Evolutionary conservation across 139 green algal genomes (phyloP).

Genomic region (Volvox reticuliferus): DNA sequence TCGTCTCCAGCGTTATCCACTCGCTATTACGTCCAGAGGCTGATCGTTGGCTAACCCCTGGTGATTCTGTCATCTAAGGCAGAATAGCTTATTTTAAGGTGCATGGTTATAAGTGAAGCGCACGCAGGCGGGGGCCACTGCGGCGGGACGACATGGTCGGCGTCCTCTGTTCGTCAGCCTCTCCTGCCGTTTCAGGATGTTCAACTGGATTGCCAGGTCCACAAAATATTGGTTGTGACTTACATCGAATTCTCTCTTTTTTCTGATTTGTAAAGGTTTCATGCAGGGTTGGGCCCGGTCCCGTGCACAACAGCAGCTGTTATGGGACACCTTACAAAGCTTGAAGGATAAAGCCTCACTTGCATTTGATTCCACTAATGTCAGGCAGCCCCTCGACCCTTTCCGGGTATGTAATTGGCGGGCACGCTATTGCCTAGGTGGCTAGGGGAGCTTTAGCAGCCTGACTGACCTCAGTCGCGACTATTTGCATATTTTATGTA

Average conservation of each 20-base stretch:
- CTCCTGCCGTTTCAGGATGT: constrained; percentile 11
- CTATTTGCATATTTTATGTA: no score
- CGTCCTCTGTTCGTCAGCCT: not conserved
- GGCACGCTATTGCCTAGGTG: not conserved
- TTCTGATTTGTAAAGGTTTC: not conserved
- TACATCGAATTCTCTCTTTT: not conserved
- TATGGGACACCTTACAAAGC: not conserved
- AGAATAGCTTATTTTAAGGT: not conserved
- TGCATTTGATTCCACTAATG: not conserved
- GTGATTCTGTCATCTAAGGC: not conserved
- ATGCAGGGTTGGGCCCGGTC: not conserved
- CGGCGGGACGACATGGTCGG: constrained; percentile 9
- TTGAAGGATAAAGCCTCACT: not conserved
- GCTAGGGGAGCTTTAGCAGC: no score
- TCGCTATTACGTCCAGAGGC: no score
- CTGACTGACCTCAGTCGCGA: no score
- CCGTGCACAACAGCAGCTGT: constrained; percentile 11
- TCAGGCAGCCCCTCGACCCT: not conserved
- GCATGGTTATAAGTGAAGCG: constrained; percentile 15
- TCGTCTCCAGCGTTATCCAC: no score
- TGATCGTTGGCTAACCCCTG: no score
- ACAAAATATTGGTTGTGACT: not conserved
- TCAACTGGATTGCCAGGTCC: not conserved
- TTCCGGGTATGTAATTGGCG: constrained; percentile 19
- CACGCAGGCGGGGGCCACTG: constrained; percentile 3